These are phyloP conservation scores for Kurtzmaniella quercitrusa DNA, from an alignment of 1,139 yeast species.

Conservation along the genomic window DNA sequence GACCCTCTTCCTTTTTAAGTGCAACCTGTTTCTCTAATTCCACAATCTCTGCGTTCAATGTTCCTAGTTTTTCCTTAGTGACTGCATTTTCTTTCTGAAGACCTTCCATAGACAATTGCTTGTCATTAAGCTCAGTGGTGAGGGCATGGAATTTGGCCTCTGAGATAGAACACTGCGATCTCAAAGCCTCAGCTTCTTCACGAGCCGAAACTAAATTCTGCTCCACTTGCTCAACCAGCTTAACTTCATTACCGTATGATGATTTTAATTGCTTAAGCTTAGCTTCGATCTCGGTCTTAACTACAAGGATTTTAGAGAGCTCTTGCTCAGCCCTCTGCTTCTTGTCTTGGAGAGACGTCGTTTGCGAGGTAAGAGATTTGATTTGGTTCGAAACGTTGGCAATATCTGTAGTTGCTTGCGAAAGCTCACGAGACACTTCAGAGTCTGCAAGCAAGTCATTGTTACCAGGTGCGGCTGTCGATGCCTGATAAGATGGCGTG, in stretches of 20 bases:
- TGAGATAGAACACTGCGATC: conserved; percentile 71
- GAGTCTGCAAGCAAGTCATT: conserved; percentile 56
- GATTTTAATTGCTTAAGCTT: conserved; percentile 64
- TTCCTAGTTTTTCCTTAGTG: conserved; percentile 64
- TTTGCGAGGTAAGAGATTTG: conserved; percentile 71
- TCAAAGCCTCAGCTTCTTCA: conserved; percentile 67
- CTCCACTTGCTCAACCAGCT: conserved; percentile 71
- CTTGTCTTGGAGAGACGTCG: conserved; percentile 64
- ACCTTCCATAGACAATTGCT: conserved; percentile 56
- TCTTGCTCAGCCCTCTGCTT: conserved; percentile 76
- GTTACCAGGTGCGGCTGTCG: conserved; percentile 16
- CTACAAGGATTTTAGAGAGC: conserved; percentile 55
- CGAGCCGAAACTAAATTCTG: conserved; percentile 52
- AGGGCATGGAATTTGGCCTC: conserved; percentile 80
- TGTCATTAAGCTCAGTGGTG: conserved; percentile 60
- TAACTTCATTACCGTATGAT: conserved; percentile 75
- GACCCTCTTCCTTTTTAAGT: conserved; percentile 47
- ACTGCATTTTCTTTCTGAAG: conserved; percentile 64
- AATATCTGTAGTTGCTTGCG: conserved; percentile 78
- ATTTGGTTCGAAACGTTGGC: conserved; percentile 87
- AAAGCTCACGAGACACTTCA: conserved; percentile 61
- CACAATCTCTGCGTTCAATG: conserved; percentile 61
- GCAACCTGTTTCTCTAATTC: conserved; percentile 57
- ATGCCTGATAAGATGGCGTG: conserved; percentile 2
- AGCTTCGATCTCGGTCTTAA: conserved; percentile 67